Percentiles rank a stretch among this genome's conserved stretches.
Evolutionary conservation across 345 rosid species (phyloP).

Genomic region (Orychophragmus violaceus): DNA sequence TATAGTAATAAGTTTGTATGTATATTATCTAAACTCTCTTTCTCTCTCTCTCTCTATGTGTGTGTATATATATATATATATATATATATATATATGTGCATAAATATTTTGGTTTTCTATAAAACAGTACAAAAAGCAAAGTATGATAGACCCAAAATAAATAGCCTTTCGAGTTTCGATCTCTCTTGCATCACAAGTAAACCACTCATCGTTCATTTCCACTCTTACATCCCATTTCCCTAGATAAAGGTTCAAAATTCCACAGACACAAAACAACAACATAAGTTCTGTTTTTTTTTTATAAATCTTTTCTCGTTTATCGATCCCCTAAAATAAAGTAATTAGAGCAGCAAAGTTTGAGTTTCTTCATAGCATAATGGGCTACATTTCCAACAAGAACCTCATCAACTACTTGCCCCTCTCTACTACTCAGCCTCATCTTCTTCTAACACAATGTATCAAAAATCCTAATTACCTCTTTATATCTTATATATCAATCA

Average conservation of each 20-base stretch:
- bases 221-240: no score
- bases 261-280: neutral
- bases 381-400: constrained; percentile 13
- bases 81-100: no score
- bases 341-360: constrained; percentile 3
- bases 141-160: no score
- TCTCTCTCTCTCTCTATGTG: no score
- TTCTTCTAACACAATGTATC: constrained; percentile 9
- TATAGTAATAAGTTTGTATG: no score
- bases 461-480: neutral
- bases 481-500: neutral
- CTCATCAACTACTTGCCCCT: constrained; percentile 5
- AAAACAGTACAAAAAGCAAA: no score
- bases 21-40: no score
- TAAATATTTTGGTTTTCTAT: no score
- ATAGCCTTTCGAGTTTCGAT: no score
- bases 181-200: no score
- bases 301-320: neutral
- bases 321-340: neutral
- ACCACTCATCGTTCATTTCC: no score
- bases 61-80: no score
- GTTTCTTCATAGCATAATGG: constrained; percentile 13
- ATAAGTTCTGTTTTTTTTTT: neutral
- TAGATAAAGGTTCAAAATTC: neutral
- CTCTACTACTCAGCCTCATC: constrained; percentile 14